Evolutionary conservation across 495 filamentous ascomycete species (phyloP), one percentile per base, ranked within the genome.

Genomic region (Saxophila tyrrhenica): DNA sequence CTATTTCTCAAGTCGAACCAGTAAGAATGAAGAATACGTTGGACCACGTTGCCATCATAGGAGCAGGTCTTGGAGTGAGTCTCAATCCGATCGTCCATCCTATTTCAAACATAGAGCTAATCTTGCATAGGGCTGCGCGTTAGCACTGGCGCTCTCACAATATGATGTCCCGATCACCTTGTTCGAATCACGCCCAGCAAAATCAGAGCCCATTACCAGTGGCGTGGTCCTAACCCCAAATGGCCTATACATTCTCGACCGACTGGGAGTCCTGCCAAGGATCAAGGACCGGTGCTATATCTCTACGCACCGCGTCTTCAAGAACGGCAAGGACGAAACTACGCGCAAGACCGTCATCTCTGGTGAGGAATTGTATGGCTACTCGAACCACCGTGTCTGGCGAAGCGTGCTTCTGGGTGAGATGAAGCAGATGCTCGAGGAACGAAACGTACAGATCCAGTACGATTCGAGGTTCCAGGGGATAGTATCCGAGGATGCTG

Each of bases 331-430:
- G 19, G 50, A 52, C 21, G 39, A 52, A 17, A 52, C 50, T 20
- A 32, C 43, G 7, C 50, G 50, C 20, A 52, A 23, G 13, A 19
- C 35, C 35, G 3, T 24, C 20, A 25, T 52, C n/a, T 25, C 50
- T 5, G 24, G 19, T 13, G 39, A 52, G 50, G 3, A 13, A 23
- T 23, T 44, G 16, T 52, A 52, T 25, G 50, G 50, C 39, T 52
- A 52, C 24, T 23, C 7, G 23, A 52, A 52, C 39, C 50, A 52
- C 23, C 50, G 50, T 17, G 19, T 52, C 11, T 52, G 50, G 50
- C 32, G 50, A 13, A 42, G 23, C 10, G 9, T 52, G 16, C 23
- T 52, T 9, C 39, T 43, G 38, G 24, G 43, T 15, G 50, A 52
- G 39, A 52, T 52, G 50, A 52, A 44, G 39, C 5, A 24, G 20